These are phyloP conservation scores for Fusarium sacchari DNA, from an alignment of 2,329 filamentous ascomycete species.

Conservation along the genomic window DNA sequence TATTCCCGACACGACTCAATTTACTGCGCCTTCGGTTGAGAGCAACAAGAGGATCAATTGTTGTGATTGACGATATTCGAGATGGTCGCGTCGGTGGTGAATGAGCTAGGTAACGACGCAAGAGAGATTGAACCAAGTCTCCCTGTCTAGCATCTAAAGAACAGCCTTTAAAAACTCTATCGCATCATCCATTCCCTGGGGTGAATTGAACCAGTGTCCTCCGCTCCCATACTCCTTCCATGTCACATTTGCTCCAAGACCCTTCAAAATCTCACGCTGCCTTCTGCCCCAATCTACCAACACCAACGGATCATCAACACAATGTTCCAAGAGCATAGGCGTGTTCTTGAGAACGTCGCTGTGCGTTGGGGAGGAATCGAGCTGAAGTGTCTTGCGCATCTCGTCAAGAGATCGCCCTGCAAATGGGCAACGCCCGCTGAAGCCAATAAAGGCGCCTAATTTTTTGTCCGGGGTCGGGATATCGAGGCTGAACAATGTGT, in stretches of 20 bases:
- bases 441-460: slow-evolving; percentile 51
- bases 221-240: slow-evolving; percentile 56
- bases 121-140: too few species aligned
- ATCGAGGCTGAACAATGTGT: slow-evolving; percentile 51
- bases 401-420: slow-evolving; percentile 43
- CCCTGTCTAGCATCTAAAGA: neutral
- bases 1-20: rapidly evolving
- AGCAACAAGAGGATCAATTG: neutral
- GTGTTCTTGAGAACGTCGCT: slow-evolving; percentile 51
- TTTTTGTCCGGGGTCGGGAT: slow-evolving; percentile 25
- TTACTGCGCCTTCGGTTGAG: too few species aligned
- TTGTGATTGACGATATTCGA: neutral
- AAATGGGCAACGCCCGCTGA: slow-evolving; percentile 52
- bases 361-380: neutral
- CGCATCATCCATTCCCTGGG: slow-evolving; percentile 55
- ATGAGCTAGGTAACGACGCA: neutral
- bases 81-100: neutral
- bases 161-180: slow-evolving; percentile 45
- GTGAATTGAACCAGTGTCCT: slow-evolving; percentile 58
- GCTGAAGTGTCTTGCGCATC: slow-evolving; percentile 30
- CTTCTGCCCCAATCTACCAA: slow-evolving; percentile 51
- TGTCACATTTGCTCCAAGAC: slow-evolving; percentile 52
- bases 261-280: slow-evolving; percentile 48
- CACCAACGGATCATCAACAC: slow-evolving; percentile 55
- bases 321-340: slow-evolving; percentile 58